A percentile compares a stretch with the other conserved stretches of the same genome.
Conservation (phyloP, 768 basidiomycete genomes). For the Paxillus involutus region DNA sequence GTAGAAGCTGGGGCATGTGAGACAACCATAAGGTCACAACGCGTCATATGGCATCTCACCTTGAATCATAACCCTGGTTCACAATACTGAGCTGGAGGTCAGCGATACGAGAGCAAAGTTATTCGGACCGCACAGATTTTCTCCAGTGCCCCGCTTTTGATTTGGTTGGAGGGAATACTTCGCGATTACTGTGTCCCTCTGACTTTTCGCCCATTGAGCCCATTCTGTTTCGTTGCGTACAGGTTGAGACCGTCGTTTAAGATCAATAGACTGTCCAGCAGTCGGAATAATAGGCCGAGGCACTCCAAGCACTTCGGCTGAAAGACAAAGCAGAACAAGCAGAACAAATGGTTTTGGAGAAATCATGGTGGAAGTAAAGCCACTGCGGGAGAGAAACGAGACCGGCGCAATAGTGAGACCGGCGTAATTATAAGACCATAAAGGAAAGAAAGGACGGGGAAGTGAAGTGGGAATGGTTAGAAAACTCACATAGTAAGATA, state of each 20-base stretch:
- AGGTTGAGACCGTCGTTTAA: slow-evolving; percentile 13
- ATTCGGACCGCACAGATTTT: slow-evolving; percentile 41
- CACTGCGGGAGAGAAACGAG: slow-evolving; percentile 1
- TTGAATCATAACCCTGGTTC: slow-evolving; percentile 65
- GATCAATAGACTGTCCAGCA: slow-evolving; percentile 22
- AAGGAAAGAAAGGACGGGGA: not conserved
- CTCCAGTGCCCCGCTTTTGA: slow-evolving; percentile 44
- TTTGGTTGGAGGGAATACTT: slow-evolving; percentile 44
- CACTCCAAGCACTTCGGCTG: slow-evolving; percentile 9
- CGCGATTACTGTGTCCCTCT: slow-evolving; percentile 39
- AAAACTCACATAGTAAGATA: slow-evolving; percentile 5
- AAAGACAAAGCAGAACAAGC: slow-evolving; percentile 10
- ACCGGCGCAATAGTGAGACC: slow-evolving; percentile 9
- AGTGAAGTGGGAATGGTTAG: slow-evolving; percentile 3
- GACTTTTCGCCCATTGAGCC: slow-evolving; percentile 42
- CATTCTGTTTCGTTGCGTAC: slow-evolving; percentile 19
- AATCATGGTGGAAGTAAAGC: slow-evolving; percentile 8
- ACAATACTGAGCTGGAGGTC: slow-evolving; percentile 42
- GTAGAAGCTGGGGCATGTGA: slow-evolving; percentile 27
- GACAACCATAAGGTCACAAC: not conserved
- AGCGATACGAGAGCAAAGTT: not conserved
- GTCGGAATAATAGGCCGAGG: slow-evolving; percentile 5
- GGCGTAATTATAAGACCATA: not conserved
- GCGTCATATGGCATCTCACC: slow-evolving; percentile 33
- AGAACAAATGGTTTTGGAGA: slow-evolving; percentile 5